These are phyloP conservation scores for Bifiguratus adelaidae DNA, from an alignment of 192 early-diverging fungal species.

Conservation along the genomic window DNA sequence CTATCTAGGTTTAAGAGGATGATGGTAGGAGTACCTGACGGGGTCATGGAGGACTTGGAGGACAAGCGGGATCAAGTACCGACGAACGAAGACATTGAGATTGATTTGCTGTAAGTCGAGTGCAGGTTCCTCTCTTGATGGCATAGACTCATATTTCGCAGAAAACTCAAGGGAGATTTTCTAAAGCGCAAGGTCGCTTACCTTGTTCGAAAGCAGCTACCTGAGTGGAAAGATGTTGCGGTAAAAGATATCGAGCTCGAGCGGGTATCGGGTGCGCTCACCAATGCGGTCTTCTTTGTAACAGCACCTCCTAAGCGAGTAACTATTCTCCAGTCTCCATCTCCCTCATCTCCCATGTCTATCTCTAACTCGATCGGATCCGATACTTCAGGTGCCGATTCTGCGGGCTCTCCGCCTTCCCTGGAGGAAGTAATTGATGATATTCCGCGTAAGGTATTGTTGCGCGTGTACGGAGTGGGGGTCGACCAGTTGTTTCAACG, in stretches of 20 bases:
- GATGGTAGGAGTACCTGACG: too few species aligned
- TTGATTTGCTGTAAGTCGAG: conserved; percentile 1
- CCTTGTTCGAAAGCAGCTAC: conserved; percentile 7
- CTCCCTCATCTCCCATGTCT: conserved; percentile 5
- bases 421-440: too few species aligned
- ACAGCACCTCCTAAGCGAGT: conserved; percentile 6
- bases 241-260: conserved; percentile 17
- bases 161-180: conserved; percentile 11
- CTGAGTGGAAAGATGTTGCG: conserved; percentile 12
- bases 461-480: conserved; percentile 75
- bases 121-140: not conserved
- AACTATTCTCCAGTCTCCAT: too few species aligned
- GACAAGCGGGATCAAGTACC: too few species aligned
- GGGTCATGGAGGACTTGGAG: too few species aligned
- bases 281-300: conserved; percentile 40
- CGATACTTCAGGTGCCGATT: not conserved
- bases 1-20: too few species aligned
- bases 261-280: conserved; percentile 60
- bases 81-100: conserved; percentile 2
- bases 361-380: conserved; percentile 3
- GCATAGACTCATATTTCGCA: not conserved
- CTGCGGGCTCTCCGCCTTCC: conserved; percentile 1
- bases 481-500: conserved; percentile 70
- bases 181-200: not conserved
- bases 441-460: conserved; percentile 39